Base-by-base conservation (phyloP, 768 basidiomycete species). In the Royoungia palumana region DNA sequence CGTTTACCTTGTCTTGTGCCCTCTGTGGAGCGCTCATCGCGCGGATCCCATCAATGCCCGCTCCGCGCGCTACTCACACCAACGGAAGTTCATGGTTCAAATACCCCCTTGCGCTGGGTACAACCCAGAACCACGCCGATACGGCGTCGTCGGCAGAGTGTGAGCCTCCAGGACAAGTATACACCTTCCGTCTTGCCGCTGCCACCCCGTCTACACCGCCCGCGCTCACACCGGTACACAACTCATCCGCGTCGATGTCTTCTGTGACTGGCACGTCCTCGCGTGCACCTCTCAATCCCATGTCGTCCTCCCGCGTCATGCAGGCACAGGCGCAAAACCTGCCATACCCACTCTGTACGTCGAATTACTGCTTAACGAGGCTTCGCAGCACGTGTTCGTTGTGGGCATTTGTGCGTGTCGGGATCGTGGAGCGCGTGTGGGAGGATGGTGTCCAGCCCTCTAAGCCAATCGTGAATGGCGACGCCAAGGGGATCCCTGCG, bases 351-450 rank as follows among this genome's bases (percentile, higher is more conserved):
- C 72, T 96, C 3, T 96, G 93, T 60, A 72, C 78, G 11, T 80
- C 79, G 16, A 84, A 88, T n/a, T 95, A 92, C 85, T 95, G 93
- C 64, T 73, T 95, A 14, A 71, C 78, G 6, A 80, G 94, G 8
- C 73, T 96, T 17, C 81, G 93, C 12, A 76, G 85, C 32, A 91
- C 93, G n/a, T 94, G 92, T 66, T 86, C 85, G 5, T 71, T 95
- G 13, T 96, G 93, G 92, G 81, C 87, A 16, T 95, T 89, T 59
- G 83, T 95, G 43, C 80, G 91, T 20, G 83, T 81, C 0, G 81
- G 87, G 10, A 73, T 96, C 46, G 75, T 95, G 17, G 90, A 93
- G 50, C 86, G 84, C 56, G 72, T 95, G 6, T 96, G 94, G 94
- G 87, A 91, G 47, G 89, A 85, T 48, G 58, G 78, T 6, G 55